phyloP scores from a whole-genome alignment of 768 basidiomycete species.

The Lentinula aciculospora region DNA sequence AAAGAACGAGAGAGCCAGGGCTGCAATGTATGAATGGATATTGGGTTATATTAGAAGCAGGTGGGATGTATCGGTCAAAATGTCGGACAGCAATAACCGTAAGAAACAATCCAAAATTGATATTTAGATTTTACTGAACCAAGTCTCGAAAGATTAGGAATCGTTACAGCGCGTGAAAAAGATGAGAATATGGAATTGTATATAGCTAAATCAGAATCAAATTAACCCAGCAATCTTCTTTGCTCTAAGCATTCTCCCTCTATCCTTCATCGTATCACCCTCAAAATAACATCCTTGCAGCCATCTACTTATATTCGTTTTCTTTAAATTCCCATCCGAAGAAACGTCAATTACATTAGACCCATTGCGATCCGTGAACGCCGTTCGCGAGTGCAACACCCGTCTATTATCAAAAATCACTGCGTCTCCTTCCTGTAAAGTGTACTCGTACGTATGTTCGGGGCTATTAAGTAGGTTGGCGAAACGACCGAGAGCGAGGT shows the following conservation, averaged over 20 bases:
- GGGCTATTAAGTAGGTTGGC: conserved; percentile 49
- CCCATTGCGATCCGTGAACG: conserved; percentile 44
- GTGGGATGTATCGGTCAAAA: too few species aligned
- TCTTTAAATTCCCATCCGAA: conserved; percentile 21
- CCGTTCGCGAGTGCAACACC: conserved; percentile 81
- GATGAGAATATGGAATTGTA: too few species aligned
- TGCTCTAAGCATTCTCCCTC: conserved; percentile 36
- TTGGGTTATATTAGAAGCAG: too few species aligned
- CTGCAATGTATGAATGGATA: too few species aligned
- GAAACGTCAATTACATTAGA: neutral
- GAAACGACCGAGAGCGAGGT: conserved; percentile 59
- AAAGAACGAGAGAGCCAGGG: too few species aligned
- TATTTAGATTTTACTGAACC: too few species aligned
- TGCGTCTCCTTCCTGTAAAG: conserved; percentile 75
- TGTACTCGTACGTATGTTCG: conserved; percentile 51
- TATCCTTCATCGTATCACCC: conserved; percentile 58
- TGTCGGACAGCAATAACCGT: too few species aligned
- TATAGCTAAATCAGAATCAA: neutral
- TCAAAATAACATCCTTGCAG: conserved; percentile 85
- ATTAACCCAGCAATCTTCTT: neutral
- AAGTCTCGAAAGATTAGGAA: too few species aligned
- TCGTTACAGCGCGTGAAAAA: too few species aligned
- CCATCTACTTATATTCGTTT: conserved; percentile 68
- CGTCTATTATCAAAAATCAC: conserved; percentile 91
- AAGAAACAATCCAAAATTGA: too few species aligned